Conservation (phyloP, 2,329 filamentous ascomycete genomes). For the Fusarium albosuccineum region DNA sequence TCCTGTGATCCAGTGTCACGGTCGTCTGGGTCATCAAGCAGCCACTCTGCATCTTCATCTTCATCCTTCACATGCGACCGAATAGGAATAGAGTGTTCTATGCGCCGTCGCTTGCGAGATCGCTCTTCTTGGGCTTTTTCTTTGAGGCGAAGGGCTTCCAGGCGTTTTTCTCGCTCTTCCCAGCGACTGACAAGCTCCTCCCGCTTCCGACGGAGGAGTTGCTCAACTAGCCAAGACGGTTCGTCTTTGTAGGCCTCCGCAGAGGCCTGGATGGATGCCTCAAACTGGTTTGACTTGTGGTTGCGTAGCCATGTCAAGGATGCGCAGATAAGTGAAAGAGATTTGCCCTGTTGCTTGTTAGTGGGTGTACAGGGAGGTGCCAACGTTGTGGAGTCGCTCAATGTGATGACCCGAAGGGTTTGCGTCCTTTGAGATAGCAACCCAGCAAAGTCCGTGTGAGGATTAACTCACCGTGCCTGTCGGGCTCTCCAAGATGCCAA, state of each 20-base stretch:
- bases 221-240: slow-evolving; percentile 86
- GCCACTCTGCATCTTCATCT: slow-evolving; percentile 76
- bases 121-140: slow-evolving; percentile 69
- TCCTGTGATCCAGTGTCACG: slow-evolving; percentile 49
- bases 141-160: slow-evolving; percentile 74
- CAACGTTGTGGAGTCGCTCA: too few relatives aligned
- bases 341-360: slow-evolving; percentile 77
- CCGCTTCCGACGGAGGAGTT: slow-evolving; percentile 76
- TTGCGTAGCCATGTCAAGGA: slow-evolving; percentile 92
- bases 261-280: slow-evolving; percentile 61
- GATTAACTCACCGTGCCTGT: slow-evolving; percentile 74
- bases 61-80: slow-evolving; percentile 53
- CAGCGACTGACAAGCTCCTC: slow-evolving; percentile 75
- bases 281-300: slow-evolving; percentile 75
- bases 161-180: slow-evolving; percentile 79
- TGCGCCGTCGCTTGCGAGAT: slow-evolving; percentile 60
- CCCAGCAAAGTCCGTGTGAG: neutral
- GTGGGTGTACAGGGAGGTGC: neutral
- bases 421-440: too few relatives aligned
- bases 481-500: slow-evolving; percentile 93
- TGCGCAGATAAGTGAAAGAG: slow-evolving; percentile 89
- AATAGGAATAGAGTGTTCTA: slow-evolving; percentile 50
- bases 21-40: slow-evolving; percentile 78
- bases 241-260: slow-evolving; percentile 71
- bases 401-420: too few relatives aligned